Conservation (phyloP, 805 yeast genomes). For the Ogataea populi-albae region DNA sequence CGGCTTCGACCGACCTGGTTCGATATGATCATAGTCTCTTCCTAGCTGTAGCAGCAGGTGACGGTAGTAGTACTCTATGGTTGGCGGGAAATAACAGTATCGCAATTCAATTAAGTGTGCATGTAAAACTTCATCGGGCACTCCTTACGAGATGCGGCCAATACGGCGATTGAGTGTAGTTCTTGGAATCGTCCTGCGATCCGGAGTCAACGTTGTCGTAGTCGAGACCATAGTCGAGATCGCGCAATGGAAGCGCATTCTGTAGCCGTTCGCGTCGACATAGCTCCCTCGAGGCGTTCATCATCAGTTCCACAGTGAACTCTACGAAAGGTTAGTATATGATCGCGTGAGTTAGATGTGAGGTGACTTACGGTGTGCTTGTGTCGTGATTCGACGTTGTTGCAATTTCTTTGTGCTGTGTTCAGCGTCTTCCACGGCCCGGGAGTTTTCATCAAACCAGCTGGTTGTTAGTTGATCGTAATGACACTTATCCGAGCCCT, state of each 20-base stretch:
- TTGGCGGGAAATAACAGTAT: no score
- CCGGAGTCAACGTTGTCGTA: background rate
- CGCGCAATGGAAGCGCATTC: conserved; percentile 2
- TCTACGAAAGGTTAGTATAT: conserved; percentile 12
- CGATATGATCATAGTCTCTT: no score
- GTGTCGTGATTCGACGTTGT: conserved; percentile 16
- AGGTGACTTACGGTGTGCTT: conserved; percentile 22
- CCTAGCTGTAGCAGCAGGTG: no score
- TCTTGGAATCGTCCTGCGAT: conserved; percentile 4
- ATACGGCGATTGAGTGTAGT: no score
- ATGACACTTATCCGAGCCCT: no score
- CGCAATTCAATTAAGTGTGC: no score
- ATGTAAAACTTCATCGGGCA: conserved; percentile 3
- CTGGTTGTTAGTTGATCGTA: no score
- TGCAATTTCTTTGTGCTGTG: conserved; percentile 17
- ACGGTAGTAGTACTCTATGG: no score
- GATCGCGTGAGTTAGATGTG: background rate
- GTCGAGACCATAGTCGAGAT: conserved; percentile 1
- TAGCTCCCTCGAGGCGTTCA: conserved; percentile 27
- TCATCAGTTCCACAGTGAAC: conserved; percentile 27
- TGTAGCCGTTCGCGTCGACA: conserved; percentile 9
- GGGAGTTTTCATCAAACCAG: no score
- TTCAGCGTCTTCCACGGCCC: conserved; percentile 7
- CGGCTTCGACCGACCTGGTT: no score
- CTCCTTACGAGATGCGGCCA: conserved; percentile 10